A percentile compares a stretch with the other conserved stretches of the same genome.
Evolutionary conservation across 257 asterid genomes (phyloP).

Genomic region (Nicotiana tomentosiformis): DNA sequence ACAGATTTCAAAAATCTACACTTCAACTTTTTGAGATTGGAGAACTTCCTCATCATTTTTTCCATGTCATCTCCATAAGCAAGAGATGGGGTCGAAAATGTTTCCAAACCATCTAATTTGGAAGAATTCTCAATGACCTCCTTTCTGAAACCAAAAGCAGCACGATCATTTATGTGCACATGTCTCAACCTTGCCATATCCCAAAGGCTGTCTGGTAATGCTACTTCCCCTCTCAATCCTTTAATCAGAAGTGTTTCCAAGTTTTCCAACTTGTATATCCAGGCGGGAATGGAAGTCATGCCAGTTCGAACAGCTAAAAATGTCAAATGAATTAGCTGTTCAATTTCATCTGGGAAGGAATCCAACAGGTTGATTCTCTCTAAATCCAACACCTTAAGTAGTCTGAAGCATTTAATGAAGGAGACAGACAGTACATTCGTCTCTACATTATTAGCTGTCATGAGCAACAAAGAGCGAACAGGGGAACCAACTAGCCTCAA

Average conservation of each 20-base stretch:
- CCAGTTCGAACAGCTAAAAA: not conserved
- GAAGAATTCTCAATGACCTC: not conserved
- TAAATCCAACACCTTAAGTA: constrained; percentile 15
- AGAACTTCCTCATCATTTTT: not conserved
- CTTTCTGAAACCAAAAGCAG: not conserved
- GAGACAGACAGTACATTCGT: not conserved
- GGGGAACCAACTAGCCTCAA: not conserved
- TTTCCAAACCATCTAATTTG: not conserved
- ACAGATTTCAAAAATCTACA: not conserved
- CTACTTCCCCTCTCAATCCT: not conserved
- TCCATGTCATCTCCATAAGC: not conserved
- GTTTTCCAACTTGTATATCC: not conserved
- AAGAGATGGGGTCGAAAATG: not conserved
- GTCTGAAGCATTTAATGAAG: not conserved
- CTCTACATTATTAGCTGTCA: not conserved
- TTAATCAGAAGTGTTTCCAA: constrained; percentile 13
- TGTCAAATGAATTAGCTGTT: not conserved
- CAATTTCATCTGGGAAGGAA: not conserved
- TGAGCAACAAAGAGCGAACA: not conserved
- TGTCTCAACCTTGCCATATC: constrained; percentile 15
- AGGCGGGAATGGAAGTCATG: not conserved
- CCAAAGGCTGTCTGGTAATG: not conserved
- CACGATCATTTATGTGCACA: constrained; percentile 1
- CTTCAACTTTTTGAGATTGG: not conserved
- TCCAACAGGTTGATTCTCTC: not conserved